Percentiles rank a stretch among this genome's conserved stretches.
These are phyloP conservation scores for Aspergillus terreus DNA, from an alignment of 2,329 filamentous ascomycete species.

Conservation along the genomic window DNA sequence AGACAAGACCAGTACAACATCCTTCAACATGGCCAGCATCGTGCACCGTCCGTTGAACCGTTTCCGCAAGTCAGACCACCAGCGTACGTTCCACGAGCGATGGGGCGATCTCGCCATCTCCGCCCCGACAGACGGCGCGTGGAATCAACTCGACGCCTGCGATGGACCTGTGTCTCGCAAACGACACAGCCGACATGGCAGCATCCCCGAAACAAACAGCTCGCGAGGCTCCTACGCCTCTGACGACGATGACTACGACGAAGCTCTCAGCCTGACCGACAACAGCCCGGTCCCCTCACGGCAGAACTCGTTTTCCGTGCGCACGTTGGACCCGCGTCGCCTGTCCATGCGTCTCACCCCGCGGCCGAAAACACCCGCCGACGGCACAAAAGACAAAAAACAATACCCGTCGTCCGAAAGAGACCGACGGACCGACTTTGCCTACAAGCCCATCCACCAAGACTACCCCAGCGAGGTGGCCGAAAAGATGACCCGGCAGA, in stretches of 20 bases:
- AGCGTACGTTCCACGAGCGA: conserved; percentile 32
- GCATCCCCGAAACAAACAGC: conserved; percentile 18
- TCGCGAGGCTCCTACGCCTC: neutral
- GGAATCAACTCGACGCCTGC: conserved; percentile 33
- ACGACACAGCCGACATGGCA: conserved; percentile 27
- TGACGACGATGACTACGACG: conserved; percentile 11
- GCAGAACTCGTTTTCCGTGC: conserved; percentile 19
- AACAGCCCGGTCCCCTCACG: conserved; percentile 5
- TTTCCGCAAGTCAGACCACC: conserved; percentile 25
- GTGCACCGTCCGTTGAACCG: conserved; percentile 27
- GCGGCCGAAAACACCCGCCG: conserved; percentile 13
- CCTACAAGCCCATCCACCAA: conserved; percentile 31
- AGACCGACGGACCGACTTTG: conserved; percentile 21
- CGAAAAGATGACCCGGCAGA: conserved; percentile 12
- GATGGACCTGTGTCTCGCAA: conserved; percentile 17
- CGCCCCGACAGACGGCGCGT: conserved; percentile 36
- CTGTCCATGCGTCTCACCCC: conserved; percentile 26
- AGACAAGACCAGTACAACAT: neutral
- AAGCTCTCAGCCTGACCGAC: conserved; percentile 3
- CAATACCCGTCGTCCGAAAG: neutral
- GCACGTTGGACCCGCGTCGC: conserved; percentile 22
- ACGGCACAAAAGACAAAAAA: conserved; percentile 2
- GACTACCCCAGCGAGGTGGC: conserved; percentile 30
- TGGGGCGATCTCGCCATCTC: conserved; percentile 39
- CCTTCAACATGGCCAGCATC: conserved; percentile 22